Evolutionary conservation across 2,329 filamentous ascomycete species (phyloP).

Genomic region (Sporothrix euskadiensis): DNA sequence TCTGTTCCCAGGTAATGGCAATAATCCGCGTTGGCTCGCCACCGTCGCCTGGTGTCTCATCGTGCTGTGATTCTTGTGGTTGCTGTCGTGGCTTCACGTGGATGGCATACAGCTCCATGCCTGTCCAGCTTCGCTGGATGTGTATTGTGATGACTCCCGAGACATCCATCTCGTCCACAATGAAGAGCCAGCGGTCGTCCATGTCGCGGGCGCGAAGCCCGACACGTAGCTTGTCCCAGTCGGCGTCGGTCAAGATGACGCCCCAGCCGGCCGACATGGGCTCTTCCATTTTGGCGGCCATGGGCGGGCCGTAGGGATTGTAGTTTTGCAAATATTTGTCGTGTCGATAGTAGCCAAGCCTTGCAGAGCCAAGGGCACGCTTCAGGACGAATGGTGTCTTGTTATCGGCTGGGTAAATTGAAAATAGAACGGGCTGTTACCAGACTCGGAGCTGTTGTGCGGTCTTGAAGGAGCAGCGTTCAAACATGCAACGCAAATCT

Average conservation of each 20-base stretch:
- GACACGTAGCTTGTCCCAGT: background rate
- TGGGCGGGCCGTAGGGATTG: background rate
- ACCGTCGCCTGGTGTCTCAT: background rate
- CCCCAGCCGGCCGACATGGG: constrained; percentile 16
- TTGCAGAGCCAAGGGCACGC: background rate
- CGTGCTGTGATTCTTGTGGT: background rate
- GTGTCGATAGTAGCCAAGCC: background rate
- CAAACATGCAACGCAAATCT: background rate
- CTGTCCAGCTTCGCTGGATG: background rate
- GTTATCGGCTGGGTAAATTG: background rate
- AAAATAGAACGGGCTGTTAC: background rate
- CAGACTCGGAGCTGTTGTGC: background rate
- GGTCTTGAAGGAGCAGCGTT: background rate
- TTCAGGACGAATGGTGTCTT: background rate
- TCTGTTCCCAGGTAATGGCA: constrained; percentile 23
- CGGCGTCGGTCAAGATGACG: constrained; percentile 15
- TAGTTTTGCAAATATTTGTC: background rate
- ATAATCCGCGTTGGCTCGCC: background rate
- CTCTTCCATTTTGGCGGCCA: background rate
- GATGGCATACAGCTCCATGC: background rate
- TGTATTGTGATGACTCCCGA: constrained; percentile 13
- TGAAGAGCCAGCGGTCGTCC: constrained; percentile 8
- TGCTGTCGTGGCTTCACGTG: background rate
- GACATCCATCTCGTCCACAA: background rate
- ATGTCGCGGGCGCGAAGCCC: background rate